Percentiles rank a stretch among this genome's conserved stretches.
Conservation (phyloP, 2,329 filamentous ascomycete genomes). For the Fusarium hostae region DNA sequence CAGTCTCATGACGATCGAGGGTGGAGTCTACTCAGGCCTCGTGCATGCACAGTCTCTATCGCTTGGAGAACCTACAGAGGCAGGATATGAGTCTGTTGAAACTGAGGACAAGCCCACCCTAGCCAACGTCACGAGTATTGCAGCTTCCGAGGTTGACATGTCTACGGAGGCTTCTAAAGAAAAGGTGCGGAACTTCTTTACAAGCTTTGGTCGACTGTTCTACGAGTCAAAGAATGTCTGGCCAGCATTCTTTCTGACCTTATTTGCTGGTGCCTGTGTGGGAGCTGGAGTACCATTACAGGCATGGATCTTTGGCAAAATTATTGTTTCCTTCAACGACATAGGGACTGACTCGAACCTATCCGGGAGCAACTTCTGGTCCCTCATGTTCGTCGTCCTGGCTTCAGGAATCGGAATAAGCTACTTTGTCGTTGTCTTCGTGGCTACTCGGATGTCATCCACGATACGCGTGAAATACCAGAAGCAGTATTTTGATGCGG, state of each 20-base stretch:
- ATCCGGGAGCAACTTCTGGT: constrained; percentile 67
- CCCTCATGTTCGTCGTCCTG: constrained; percentile 72
- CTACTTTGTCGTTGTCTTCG: constrained; percentile 58
- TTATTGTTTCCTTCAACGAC: constrained; percentile 63
- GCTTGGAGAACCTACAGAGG: constrained; percentile 59
- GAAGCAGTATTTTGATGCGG: constrained; percentile 68
- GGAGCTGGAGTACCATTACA: constrained; percentile 61
- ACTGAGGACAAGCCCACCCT: constrained; percentile 57
- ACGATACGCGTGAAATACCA: constrained; percentile 65
- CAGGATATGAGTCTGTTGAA: constrained; percentile 48
- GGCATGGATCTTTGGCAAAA: constrained; percentile 65
- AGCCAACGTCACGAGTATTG: constrained; percentile 59
- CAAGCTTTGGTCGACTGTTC: constrained; percentile 66
- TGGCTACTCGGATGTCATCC: constrained; percentile 59
- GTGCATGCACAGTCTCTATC: constrained; percentile 72
- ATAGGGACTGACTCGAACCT: constrained; percentile 48
- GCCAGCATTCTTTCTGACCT: constrained; percentile 60
- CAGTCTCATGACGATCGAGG: constrained; percentile 68
- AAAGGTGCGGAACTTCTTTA: constrained; percentile 57
- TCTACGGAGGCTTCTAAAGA: constrained; percentile 40
- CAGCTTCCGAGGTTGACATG: constrained; percentile 49
- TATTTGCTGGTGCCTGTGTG: constrained; percentile 58
- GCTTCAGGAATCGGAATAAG: constrained; percentile 63
- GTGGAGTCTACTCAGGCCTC: constrained; percentile 73
- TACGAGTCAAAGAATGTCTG: constrained; percentile 65